Percentiles rank a stretch among this genome's conserved stretches.
Evolutionary conservation across 345 rosid genomes (phyloP).

Genomic region (Combretum micranthum): DNA sequence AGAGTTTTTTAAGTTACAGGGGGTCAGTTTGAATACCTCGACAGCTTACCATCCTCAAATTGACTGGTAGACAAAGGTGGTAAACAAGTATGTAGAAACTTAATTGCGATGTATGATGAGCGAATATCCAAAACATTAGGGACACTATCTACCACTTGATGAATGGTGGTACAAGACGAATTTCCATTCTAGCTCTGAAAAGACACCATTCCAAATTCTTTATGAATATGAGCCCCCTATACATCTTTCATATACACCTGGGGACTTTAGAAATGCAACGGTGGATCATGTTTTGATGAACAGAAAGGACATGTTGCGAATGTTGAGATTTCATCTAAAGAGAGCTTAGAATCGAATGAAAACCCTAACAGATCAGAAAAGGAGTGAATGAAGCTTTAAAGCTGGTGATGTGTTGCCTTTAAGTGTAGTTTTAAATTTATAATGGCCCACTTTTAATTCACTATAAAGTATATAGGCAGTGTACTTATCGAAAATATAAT

Average conservation of each 20-base stretch:
- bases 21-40: neutral
- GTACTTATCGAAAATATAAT: no score
- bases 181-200: neutral
- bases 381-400: no score
- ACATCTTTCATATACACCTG: neutral
- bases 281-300: no score
- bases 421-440: no score
- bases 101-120: slow-evolving; percentile 1
- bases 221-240: neutral
- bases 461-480: no score
- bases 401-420: no score
- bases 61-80: slow-evolving; percentile 1
- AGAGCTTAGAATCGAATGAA: no score
- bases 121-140: neutral
- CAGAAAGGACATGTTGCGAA: no score
- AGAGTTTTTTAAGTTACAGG: neutral
- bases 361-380: no score
- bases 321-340: no score
- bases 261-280: neutral
- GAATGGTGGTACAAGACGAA: slow-evolving; percentile 6
- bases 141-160: neutral
- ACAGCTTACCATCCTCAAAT: slow-evolving; percentile 5
- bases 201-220: neutral
- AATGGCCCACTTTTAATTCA: no score
- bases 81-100: slow-evolving; percentile 2